Evolutionary conservation across 768 basidiomycete species (phyloP).

Genomic region (Artomyces pyxidatus): DNA sequence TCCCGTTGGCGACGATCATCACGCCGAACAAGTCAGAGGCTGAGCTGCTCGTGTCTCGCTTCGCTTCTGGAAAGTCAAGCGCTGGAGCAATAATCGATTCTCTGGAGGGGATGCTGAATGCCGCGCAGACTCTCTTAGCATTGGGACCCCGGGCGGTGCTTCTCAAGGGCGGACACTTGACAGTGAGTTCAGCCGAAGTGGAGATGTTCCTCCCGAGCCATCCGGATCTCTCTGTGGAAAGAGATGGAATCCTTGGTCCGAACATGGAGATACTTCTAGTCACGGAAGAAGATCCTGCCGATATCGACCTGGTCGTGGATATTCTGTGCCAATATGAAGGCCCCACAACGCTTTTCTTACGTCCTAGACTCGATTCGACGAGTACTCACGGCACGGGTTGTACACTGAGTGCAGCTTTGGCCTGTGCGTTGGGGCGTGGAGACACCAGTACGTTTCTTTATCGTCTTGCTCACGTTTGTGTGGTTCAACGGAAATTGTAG

Average conservation of each 20-base stretch:
- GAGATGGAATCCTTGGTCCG: conserved; percentile 31
- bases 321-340: conserved; percentile 40
- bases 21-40: conserved; percentile 87
- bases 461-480: neutral
- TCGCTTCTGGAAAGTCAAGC: neutral
- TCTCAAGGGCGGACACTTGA: conserved; percentile 81
- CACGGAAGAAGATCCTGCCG: conserved; percentile 15
- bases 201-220: neutral
- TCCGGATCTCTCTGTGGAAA: neutral
- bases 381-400: conserved; percentile 93
- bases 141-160: conserved; percentile 53
- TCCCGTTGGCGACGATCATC: conserved; percentile 64
- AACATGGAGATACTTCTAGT: conserved; percentile 57
- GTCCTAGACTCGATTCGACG: conserved; percentile 53
- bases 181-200: conserved; percentile 38
- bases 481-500: conserved; percentile 18
- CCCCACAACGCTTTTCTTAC: conserved; percentile 43
- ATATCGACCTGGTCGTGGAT: conserved; percentile 47
- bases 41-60: conserved; percentile 47
- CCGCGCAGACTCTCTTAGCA: conserved; percentile 39
- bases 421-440: conserved; percentile 53
- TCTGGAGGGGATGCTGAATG: conserved; percentile 53
- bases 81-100: conserved; percentile 26
- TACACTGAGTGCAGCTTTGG: conserved; percentile 80
- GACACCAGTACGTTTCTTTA: conserved; percentile 27